Evolutionary conservation across 1,139 yeast genomes (phyloP), one percentile per base, ranked within the genome.

Genomic region (Hyphopichia fennica): DNA sequence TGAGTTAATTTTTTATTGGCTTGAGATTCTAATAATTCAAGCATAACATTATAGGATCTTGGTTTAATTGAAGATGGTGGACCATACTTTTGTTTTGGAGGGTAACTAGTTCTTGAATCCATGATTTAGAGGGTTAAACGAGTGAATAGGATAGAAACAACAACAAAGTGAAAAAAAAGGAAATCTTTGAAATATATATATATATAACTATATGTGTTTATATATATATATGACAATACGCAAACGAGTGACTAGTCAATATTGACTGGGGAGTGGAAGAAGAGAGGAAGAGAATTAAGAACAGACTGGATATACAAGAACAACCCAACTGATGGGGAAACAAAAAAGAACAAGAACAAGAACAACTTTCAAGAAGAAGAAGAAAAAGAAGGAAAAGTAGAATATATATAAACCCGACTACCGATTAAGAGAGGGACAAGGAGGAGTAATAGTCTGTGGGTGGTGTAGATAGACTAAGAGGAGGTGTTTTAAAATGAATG

Each of bases 1-100:
- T 62, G 54, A 13, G 62, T 58, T 43, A 75, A 63, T 42, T 60
- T 61, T 40, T 60, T 64, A 54, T 78, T 77, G 35, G 75, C 69
- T 46, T 62, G 71, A 11, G 71, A 60, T 54, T 79, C 84, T 37
- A 75, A 61, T 17, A 66, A 61, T 50, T 78, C 84, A 38, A 79
- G 63, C 57, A 62, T 63, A 22, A 67, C 51, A 29, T 69, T 63
- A 53, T 77, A 76, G 3, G 67, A 65, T 46, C 70, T 65, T 16
- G 70, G 60, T 37, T 60, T 61, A 22, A 59, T 51, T 51, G 62
- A 65, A 45, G 60, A 56, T 41, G 81, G 81, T 14, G 81, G 81
- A 3, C 82, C 82, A 49, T 67, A 68, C 48, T 58, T 32, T 15
- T 20, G 18, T 14, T 29, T 16, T 29, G 8, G 28, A 23, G 27